Percentiles rank a stretch among this genome's conserved stretches.
These are phyloP conservation scores for Xylariales sp. DNA, from an alignment of 2,329 filamentous ascomycete species.

Conservation along the genomic window DNA sequence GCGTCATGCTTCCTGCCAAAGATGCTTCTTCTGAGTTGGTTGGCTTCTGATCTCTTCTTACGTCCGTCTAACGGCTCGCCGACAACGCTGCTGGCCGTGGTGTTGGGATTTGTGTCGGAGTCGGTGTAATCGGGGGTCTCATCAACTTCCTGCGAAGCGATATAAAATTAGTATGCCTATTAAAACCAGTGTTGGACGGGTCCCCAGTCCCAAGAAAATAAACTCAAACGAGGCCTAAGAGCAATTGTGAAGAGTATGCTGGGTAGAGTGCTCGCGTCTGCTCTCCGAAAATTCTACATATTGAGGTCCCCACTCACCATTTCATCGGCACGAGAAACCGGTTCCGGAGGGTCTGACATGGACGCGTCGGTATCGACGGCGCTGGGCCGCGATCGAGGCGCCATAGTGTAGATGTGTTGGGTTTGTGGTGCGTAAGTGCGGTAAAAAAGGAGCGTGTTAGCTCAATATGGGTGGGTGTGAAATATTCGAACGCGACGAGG, in stretches of 20 bases:
- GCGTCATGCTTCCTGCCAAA: slow-evolving; percentile 93
- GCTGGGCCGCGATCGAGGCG: slow-evolving; percentile 48
- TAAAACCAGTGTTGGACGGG: background rate
- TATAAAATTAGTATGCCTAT: slow-evolving; percentile 6
- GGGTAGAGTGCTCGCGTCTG: no score
- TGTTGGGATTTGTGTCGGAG: slow-evolving; percentile 64
- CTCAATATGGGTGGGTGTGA: no score
- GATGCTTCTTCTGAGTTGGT: slow-evolving; percentile 85
- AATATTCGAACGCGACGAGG: slow-evolving; percentile 58
- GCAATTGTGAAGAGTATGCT: no score
- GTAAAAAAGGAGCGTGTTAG: no score
- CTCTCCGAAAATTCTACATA: background rate
- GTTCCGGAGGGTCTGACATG: slow-evolving; percentile 55
- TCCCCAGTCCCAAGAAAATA: background rate
- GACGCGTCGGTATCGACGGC: slow-evolving; percentile 58
- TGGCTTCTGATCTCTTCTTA: slow-evolving; percentile 80
- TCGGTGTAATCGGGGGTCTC: slow-evolving; percentile 64
- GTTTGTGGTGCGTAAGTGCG: slow-evolving; percentile 9
- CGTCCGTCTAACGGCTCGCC: slow-evolving; percentile 78
- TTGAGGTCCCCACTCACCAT: slow-evolving; percentile 37
- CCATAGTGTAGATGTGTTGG: slow-evolving; percentile 34
- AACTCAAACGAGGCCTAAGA: no score
- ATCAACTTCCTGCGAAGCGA: slow-evolving; percentile 51
- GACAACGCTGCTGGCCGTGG: slow-evolving; percentile 76
- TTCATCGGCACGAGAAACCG: slow-evolving; percentile 35